Evolutionary conservation across 768 basidiomycete genomes (phyloP), one percentile per base, ranked within the genome.

Genomic region (Amanita inopinata): DNA sequence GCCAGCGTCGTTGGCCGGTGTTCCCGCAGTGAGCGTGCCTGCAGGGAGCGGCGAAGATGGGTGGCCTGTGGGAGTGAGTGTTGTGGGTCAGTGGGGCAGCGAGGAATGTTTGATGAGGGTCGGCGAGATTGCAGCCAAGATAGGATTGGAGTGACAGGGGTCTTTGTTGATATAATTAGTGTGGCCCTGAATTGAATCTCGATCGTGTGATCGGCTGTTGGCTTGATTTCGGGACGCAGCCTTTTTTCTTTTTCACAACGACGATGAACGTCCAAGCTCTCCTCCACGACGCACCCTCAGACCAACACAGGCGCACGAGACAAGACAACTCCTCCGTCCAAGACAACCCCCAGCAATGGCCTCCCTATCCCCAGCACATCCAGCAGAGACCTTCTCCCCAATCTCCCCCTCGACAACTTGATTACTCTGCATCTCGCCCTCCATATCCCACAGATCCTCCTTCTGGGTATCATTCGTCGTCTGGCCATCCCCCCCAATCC

Each of bases 81-180:
- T 96, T 19, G 79, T 90, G 0, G 87, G 89, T 1, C 87, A 87
- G 51, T 94, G 91, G 91, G 92, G 92, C 0, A 70, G 63, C 40
- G 85, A 89, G 47, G 66, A 67, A 40, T 45, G 77, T 48, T 69
- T 86, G 3, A 50, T 86, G 46, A 54, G 54, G 11, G 68, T 84
- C 2, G 81, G 78, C 33, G 61, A 62, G 38, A 53, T 57, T 20
- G 57, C 80, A n/a, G 66, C 76, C 34, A 36, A 43, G 33, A 38
- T 32, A 20, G 40, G 6, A 10, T 20, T 18, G 7, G 24, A 18
- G 42, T 44, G 27, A n/a, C 28, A 1, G 20, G 43, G 43, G 43
- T 23, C 43, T 11, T 0, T 0, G 24, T 19, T 12, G 30, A 28
- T 33, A 11, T 20, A 42, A 35, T 36, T 40, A 27, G 38, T 10